These are phyloP conservation scores for Trametes sp. DNA, from an alignment of 1,284 basidiomycete genomes.

Conservation along the genomic window DNA sequence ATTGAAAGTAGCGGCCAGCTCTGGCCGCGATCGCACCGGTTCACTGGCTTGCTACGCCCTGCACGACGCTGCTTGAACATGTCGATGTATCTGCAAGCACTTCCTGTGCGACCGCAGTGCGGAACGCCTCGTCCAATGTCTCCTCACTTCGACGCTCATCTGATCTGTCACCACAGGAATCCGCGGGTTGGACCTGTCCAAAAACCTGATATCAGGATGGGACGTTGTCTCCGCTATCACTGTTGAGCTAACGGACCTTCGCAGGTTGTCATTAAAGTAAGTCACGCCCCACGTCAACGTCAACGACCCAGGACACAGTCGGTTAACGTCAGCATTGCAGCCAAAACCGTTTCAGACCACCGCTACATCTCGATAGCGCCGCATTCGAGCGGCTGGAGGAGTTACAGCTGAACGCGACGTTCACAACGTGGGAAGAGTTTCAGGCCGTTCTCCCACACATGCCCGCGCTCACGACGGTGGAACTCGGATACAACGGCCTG, in stretches of 20 bases:
- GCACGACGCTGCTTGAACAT: neutral
- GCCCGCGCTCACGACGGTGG: slow-evolving; percentile 67
- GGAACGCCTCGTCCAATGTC: too few relatives aligned
- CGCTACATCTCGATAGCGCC: slow-evolving; percentile 40
- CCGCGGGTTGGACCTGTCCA: slow-evolving; percentile 83
- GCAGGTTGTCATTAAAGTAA: slow-evolving; percentile 82
- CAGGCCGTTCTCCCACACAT: slow-evolving; percentile 60
- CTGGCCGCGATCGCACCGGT: neutral
- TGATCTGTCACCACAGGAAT: slow-evolving; percentile 59
- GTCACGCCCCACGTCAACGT: slow-evolving; percentile 32
- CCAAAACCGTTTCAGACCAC: slow-evolving; percentile 62
- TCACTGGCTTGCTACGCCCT: neutral
- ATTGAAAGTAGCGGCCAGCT: neutral
- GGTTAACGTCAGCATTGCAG: slow-evolving; percentile 44
- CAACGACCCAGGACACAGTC: slow-evolving; percentile 9
- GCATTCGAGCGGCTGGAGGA: slow-evolving; percentile 69
- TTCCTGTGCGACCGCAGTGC: neutral
- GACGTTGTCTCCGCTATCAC: slow-evolving; percentile 71
- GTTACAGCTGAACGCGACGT: slow-evolving; percentile 79
- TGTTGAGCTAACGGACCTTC: slow-evolving; percentile 67
- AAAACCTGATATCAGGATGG: slow-evolving; percentile 81
- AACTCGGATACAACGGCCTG: slow-evolving; percentile 82
- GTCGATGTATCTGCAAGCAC: neutral
- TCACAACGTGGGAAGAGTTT: slow-evolving; percentile 77
- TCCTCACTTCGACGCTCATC: neutral